Evolutionary conservation across 305 asterid species (phyloP).

Genomic region (Euphrasia arctica): DNA sequence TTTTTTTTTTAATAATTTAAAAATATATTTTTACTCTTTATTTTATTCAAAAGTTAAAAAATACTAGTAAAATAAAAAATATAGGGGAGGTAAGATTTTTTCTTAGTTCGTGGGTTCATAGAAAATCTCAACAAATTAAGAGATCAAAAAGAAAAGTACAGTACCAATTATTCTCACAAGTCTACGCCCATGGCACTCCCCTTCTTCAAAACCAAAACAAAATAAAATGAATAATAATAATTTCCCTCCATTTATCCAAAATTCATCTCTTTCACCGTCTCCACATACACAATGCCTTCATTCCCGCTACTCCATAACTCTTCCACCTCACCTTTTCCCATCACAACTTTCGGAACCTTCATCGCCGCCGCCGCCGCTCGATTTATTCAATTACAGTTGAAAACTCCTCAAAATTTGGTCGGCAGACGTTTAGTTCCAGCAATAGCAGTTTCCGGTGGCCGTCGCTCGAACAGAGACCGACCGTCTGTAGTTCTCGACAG

Average conservation of each 20-base stretch:
- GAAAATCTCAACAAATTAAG: background rate
- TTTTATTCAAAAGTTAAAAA: too few relatives aligned
- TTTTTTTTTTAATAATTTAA: too few relatives aligned
- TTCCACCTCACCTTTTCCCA: constrained; percentile 24
- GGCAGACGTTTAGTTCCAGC: constrained; percentile 24
- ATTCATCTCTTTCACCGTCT: constrained; percentile 26
- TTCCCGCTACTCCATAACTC: constrained; percentile 22
- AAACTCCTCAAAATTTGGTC: constrained; percentile 24
- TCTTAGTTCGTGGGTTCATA: too few relatives aligned
- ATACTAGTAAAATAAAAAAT: too few relatives aligned
- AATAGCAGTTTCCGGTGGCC: constrained; percentile 24
- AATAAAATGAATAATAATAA: background rate
- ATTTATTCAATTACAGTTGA: constrained; percentile 31
- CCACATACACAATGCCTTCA: constrained; percentile 30
- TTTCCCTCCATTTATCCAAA: constrained; percentile 34
- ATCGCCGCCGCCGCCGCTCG: constrained; percentile 23
- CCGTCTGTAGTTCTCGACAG: constrained; percentile 66
- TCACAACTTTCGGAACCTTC: constrained; percentile 20
- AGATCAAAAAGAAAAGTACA: background rate
- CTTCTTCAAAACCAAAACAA: background rate
- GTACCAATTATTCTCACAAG: background rate
- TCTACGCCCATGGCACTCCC: constrained; percentile 27
- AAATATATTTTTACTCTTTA: too few relatives aligned
- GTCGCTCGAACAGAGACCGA: constrained; percentile 22
- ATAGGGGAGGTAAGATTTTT: background rate